These are phyloP conservation scores for Domatiomyces catenatus DNA, from an alignment of 2,329 filamentous ascomycete species.

Conservation along the genomic window DNA sequence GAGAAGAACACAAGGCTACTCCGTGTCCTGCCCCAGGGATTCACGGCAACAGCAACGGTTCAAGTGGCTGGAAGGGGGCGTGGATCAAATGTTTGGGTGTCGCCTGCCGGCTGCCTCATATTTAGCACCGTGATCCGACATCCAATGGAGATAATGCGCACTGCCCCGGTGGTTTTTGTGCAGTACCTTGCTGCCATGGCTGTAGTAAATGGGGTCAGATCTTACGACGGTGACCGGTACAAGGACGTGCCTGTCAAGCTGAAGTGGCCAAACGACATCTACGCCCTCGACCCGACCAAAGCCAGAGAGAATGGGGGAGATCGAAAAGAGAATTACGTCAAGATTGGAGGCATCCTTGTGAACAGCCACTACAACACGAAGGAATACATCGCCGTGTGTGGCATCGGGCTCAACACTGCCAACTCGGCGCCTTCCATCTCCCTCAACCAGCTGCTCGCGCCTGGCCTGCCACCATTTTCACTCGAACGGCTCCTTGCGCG, in stretches of 20 bases:
- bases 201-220: slow-evolving; percentile 65
- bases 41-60: slow-evolving; percentile 72
- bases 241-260: slow-evolving; percentile 62
- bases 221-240: slow-evolving; percentile 61
- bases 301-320: slow-evolving; percentile 9
- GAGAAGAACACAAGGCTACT: slow-evolving; percentile 82
- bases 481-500: slow-evolving; percentile 69
- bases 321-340: slow-evolving; percentile 45
- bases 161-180: slow-evolving; percentile 74
- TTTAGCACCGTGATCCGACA: slow-evolving; percentile 84
- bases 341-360: slow-evolving; percentile 84
- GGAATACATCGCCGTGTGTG: slow-evolving; percentile 71
- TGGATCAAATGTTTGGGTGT: slow-evolving; percentile 88
- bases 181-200: slow-evolving; percentile 87
- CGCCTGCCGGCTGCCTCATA: slow-evolving; percentile 69
- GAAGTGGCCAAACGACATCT: slow-evolving; percentile 98
- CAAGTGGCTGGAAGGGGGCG: slow-evolving; percentile 80
- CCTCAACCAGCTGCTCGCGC: slow-evolving; percentile 52
- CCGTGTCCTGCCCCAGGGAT: slow-evolving; percentile 62
- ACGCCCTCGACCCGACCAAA: slow-evolving; percentile 45
- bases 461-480: slow-evolving; percentile 39
- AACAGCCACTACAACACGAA: slow-evolving; percentile 68
- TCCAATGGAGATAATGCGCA: slow-evolving; percentile 52
- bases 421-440: slow-evolving; percentile 79
- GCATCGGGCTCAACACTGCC: slow-evolving; percentile 71